Base-by-base conservation (phyloP, 2,329 filamentous ascomycete species). In the Lanzia echinophila region DNA sequence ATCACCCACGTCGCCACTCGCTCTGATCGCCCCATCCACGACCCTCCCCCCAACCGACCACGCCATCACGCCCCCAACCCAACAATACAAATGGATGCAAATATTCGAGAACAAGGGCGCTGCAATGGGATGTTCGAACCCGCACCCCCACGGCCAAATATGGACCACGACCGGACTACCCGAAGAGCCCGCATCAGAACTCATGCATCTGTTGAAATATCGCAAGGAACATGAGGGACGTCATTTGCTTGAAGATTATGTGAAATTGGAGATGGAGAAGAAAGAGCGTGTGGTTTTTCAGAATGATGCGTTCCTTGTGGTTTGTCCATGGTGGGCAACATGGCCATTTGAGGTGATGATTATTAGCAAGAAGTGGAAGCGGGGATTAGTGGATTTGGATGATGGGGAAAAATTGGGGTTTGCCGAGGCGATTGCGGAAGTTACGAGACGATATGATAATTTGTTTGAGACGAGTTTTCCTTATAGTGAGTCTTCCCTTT, bases 21-120 rank as follows among this genome's bases (percentile, higher is more conserved):
- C 74, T 50, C 65, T 73, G 41, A 73, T 77, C 6, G 60, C 69
- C 15, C 60, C 61, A 24, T 69, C 73, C 4, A 76, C 73, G 8
- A 73, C 73, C 6, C 64, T 79, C 36, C 70, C 75, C 6, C 58
- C 60, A 8, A 50, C 59, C n/a, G 54, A 43, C 20, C 71, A 73
- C 20, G 70, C 74, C 10, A 70, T 74, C 12, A 69, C 72, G 20
- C 72, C 73, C 28, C 86, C 90, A 4, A 82, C 78, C 49, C 80
- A 87, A 50, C 89, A 95, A 71, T 90, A 95, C 65, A 83, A 87
- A 51, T 97, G 95, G 73, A 96, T 99, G 91, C 94, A 99, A 69
- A 97, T 99, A 60, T 99, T 99, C 59, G 94, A 99, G 74, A 99
- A 99, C 76, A 99, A 99, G 73, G 94, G 94, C 49, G 84, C 88